Evolutionary conservation across 768 basidiomycete genomes (phyloP).

Genomic region (Rhizopogon salebrosus): DNA sequence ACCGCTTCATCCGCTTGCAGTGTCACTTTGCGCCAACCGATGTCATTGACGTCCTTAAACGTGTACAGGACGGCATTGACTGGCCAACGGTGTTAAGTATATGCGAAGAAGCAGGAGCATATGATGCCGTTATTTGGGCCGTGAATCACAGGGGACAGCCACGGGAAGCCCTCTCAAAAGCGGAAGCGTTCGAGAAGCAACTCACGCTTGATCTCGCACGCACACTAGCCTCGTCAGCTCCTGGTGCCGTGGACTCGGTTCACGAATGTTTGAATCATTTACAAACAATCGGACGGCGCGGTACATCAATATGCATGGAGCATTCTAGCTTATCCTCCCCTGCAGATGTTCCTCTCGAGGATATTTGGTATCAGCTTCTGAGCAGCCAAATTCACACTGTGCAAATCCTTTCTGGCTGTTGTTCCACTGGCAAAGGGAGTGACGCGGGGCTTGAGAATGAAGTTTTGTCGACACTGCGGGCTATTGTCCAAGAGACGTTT

Average conservation of each 20-base stretch:
- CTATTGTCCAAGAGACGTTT: slow-evolving; percentile 82
- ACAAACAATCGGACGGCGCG: slow-evolving; percentile 52
- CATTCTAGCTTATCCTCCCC: slow-evolving; percentile 45
- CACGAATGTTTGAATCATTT: slow-evolving; percentile 43
- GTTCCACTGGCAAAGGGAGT: slow-evolving; percentile 17
- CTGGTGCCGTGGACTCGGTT: slow-evolving; percentile 20
- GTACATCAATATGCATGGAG: slow-evolving; percentile 65
- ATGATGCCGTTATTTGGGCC: slow-evolving; percentile 81
- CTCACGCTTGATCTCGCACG: slow-evolving; percentile 43
- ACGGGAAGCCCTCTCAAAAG: slow-evolving; percentile 59
- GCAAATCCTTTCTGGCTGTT: slow-evolving; percentile 56
- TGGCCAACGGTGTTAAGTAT: slow-evolving; percentile 48
- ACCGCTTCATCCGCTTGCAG: slow-evolving; percentile 66
- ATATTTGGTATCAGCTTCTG: slow-evolving; percentile 86
- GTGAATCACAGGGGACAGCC: slow-evolving; percentile 60
- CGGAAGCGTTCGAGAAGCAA: slow-evolving; percentile 51
- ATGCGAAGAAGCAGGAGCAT: slow-evolving; percentile 64
- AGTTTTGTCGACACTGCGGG: slow-evolving; percentile 52
- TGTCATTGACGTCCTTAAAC: slow-evolving; percentile 58
- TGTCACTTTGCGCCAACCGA: slow-evolving; percentile 63
- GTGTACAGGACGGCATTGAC: slow-evolving; percentile 48
- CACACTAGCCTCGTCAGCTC: slow-evolving; percentile 22
- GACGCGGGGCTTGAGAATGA: slow-evolving; percentile 20
- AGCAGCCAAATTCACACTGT: slow-evolving; percentile 77
- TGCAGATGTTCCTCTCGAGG: slow-evolving; percentile 53